A percentile compares a stretch with the other conserved stretches of the same genome.
phyloP scores from a whole-genome alignment of 768 basidiomycete genomes.

The Lactifluus volemus region DNA sequence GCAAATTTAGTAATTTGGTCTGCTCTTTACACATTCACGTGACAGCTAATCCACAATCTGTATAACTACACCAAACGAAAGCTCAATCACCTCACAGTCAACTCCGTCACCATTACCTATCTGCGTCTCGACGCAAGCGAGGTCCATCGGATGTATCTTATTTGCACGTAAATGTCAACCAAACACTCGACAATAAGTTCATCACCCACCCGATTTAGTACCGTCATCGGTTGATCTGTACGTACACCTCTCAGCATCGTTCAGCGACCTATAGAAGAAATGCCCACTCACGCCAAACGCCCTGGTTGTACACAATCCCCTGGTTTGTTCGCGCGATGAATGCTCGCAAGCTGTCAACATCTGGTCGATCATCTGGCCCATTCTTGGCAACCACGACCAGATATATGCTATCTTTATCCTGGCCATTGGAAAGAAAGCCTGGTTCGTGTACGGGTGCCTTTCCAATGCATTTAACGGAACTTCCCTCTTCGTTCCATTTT shows the following conservation, averaged over 20 bases:
- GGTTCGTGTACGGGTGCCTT: conserved; percentile 82
- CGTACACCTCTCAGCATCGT: neutral
- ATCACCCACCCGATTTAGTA: conserved; percentile 52
- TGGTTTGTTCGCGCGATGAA: conserved; percentile 77
- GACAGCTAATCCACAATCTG: neutral
- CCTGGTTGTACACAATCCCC: conserved; percentile 77
- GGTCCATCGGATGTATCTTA: conserved; percentile 53
- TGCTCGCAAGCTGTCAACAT: conserved; percentile 64
- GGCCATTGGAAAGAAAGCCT: conserved; percentile 92
- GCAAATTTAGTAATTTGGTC: neutral
- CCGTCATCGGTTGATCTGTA: conserved; percentile 88
- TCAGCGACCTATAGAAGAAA: neutral
- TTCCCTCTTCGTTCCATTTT: conserved; percentile 40
- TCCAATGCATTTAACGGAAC: conserved; percentile 73
- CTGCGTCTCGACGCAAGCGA: conserved; percentile 90
- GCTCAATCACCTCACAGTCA: conserved; percentile 82
- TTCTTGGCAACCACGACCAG: conserved; percentile 84
- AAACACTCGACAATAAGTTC: neutral
- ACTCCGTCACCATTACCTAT: conserved; percentile 65
- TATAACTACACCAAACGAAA: conserved; percentile 28
- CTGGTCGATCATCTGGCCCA: conserved; percentile 66
- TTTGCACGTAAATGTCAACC: neutral
- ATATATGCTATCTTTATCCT: conserved; percentile 48
- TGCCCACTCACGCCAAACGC: conserved; percentile 77
- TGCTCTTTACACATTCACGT: neutral